Evolutionary conservation across 2,329 filamentous ascomycete species (phyloP).

Genomic region (Penicillium sp.): DNA sequence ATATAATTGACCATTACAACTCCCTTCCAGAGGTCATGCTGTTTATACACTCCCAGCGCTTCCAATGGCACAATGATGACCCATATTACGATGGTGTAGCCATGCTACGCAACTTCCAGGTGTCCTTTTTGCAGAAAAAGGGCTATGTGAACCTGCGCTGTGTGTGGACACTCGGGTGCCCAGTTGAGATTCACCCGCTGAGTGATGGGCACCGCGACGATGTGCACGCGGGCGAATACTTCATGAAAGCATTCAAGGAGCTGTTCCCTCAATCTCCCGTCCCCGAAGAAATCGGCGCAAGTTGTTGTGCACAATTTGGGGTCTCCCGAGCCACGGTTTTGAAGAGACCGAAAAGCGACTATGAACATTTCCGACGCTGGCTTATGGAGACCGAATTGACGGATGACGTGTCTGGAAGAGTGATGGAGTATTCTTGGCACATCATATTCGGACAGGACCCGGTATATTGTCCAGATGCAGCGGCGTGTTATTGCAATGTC

Average conservation of each 20-base stretch:
- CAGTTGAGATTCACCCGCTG: conserved; percentile 47
- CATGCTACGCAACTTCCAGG: conserved; percentile 47
- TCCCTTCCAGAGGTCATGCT: conserved; percentile 39
- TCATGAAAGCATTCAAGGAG: conserved; percentile 46
- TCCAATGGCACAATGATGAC: conserved; percentile 49
- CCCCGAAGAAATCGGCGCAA: conserved; percentile 46
- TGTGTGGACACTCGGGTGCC: conserved; percentile 50
- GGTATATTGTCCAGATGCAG: conserved; percentile 57
- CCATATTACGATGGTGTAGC: conserved; percentile 49
- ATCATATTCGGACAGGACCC: conserved; percentile 56
- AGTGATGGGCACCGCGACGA: conserved; percentile 40
- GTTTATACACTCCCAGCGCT: conserved; percentile 39
- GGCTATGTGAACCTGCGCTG: conserved; percentile 54
- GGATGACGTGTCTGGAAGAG: conserved; percentile 49
- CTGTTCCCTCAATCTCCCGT: conserved; percentile 42
- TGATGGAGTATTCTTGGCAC: conserved; percentile 58
- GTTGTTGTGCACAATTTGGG: conserved; percentile 54
- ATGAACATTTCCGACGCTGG: conserved; percentile 48
- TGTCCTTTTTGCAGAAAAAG: conserved; percentile 45
- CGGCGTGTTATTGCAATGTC: conserved; percentile 61
- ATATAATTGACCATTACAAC: conserved; percentile 43
- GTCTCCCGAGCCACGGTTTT: conserved; percentile 46
- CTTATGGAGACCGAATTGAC: conserved; percentile 43
- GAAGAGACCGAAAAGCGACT: conserved; percentile 45
- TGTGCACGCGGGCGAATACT: conserved; percentile 48